Conservation (phyloP, 163 green algal species). For the Scenedesmus sp. region DNA sequence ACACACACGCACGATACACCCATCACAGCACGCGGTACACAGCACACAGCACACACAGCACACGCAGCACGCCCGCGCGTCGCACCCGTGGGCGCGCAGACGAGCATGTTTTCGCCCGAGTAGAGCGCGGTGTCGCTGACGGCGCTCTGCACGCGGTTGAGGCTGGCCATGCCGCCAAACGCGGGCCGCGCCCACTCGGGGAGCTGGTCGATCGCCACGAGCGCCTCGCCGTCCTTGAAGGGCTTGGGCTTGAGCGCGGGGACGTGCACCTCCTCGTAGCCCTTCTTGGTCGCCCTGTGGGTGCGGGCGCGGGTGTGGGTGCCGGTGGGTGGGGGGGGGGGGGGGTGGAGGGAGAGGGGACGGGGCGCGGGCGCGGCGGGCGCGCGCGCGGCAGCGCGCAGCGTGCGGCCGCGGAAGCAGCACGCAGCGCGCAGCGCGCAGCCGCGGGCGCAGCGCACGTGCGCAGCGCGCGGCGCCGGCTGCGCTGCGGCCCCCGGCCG, state of each 20-base stretch:
- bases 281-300: slow-evolving; percentile 85
- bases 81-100: slow-evolving; percentile 58
- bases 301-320: not conserved
- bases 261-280: slow-evolving; percentile 98
- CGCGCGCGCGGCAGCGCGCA: too few relatives aligned
- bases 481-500: too few relatives aligned
- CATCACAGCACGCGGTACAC: not conserved
- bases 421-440: not conserved
- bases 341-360: too few relatives aligned
- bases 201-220: slow-evolving; percentile 84
- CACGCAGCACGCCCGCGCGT: not conserved
- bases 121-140: slow-evolving; percentile 92
- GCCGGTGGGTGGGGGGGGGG: too few relatives aligned
- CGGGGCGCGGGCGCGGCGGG: too few relatives aligned
- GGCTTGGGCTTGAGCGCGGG: slow-evolving; percentile 93
- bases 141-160: slow-evolving; percentile 95
- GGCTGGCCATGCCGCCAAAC: slow-evolving; percentile 87
- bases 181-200: slow-evolving; percentile 91
- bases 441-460: too few relatives aligned
- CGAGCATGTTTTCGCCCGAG: slow-evolving; percentile 92
- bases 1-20: not conserved
- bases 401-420: not conserved
- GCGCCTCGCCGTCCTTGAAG: slow-evolving; percentile 83
- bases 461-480: too few relatives aligned
- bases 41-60: not conserved